Evolutionary conservation across 805 yeast species (phyloP), one percentile per base, ranked within the genome.

Genomic region (Suhomyces sp.): DNA sequence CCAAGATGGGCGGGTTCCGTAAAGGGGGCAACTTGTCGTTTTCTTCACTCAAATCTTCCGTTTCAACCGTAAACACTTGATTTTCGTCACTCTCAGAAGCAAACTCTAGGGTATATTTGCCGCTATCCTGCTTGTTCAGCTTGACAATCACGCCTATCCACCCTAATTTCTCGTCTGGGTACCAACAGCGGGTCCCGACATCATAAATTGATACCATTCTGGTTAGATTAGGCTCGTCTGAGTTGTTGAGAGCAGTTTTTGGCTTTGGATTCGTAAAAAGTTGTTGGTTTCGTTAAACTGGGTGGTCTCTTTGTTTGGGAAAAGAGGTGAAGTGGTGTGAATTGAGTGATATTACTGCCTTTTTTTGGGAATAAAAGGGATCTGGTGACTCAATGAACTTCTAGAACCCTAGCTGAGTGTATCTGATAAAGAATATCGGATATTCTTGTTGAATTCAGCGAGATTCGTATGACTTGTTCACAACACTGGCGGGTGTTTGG

Each of bases 1-100:
- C 99, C 57, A 90, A 77, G 54, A 87, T 84, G 2, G 96, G 94
- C 48, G 97, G 97, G 67, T 93, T 93, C 67, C 97, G 81, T 65
- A 92, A 79, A 29, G 90, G 83, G 3, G 97, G 96, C 50, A 89
- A 75, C 49, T 79, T 79, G 4, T 75, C 67, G 50, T 84, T 80
- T 46, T 79, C 80, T 56, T 81, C 85, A 57, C 73, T 72, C 57
- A 84, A 63, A 58, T 65, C 61, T 50, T 67, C 76, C 2, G 86
- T 73, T 39, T 78, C 83, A 15, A 85, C 68, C 9, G 77, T 73
- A 43, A 80, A 71, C 1, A 73, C 71, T 43, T 68, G 70, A 4
- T 57, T 44, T 12, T 62, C 68, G 56, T 81, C 82, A 48, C 73
- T 66, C 55, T 84, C 91, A n/a, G 80, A 61, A 10, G 73, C 75